Evolutionary conservation across 2,329 filamentous ascomycete genomes (phyloP).

Genomic region (Didymella glomerata): DNA sequence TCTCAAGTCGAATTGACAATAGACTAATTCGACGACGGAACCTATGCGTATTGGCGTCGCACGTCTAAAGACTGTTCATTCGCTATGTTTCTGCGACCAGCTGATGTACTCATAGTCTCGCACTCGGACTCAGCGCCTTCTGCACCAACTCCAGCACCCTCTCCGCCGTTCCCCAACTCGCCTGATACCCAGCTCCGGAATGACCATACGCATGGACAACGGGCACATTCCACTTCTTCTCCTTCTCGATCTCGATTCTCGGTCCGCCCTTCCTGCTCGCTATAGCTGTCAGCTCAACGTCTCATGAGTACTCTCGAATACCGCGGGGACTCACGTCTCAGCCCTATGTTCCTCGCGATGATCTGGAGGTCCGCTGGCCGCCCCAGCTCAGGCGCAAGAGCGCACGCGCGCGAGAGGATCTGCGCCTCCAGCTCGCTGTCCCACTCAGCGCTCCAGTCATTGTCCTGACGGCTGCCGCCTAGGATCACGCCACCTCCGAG

Average conservation of each 20-base stretch:
- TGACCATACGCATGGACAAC: conserved; percentile 82
- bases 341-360: conserved; percentile 80
- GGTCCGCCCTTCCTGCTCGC: conserved; percentile 75
- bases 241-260: conserved; percentile 74
- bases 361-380: conserved; percentile 74
- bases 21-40: no score
- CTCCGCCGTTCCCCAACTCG: conserved; percentile 56
- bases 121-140: conserved; percentile 31
- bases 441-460: conserved; percentile 79
- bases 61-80: no score
- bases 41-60: no score
- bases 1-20: neutral
- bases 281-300: conserved; percentile 14
- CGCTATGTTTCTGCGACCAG: no score
- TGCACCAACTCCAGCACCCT: conserved; percentile 53
- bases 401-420: conserved; percentile 83
- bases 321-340: conserved; percentile 64
- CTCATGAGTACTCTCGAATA: neutral
- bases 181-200: conserved; percentile 76
- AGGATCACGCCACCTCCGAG: conserved; percentile 81
- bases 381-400: conserved; percentile 72
- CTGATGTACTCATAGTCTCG: conserved; percentile 35
- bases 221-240: conserved; percentile 62
- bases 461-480: conserved; percentile 81
- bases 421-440: conserved; percentile 79